Conservation (phyloP, 1,284 basidiomycete genomes). For the Microbotryomycetes sp. region DNA sequence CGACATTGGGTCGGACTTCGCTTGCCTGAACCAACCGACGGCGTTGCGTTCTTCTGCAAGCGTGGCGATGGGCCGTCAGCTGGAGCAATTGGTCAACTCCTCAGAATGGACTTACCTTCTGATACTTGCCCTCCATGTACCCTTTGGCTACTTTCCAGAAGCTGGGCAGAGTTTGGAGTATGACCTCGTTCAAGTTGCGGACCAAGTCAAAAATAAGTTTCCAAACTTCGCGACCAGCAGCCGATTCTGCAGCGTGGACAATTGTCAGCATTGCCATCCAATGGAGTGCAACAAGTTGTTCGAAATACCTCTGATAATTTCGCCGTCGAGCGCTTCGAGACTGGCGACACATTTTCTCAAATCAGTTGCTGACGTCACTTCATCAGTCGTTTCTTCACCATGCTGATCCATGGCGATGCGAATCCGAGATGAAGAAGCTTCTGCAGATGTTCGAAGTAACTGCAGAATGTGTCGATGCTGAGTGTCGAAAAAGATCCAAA, state of each 20-base stretch:
- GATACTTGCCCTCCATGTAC: conserved; percentile 86
- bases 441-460: conserved; percentile 65
- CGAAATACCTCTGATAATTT: conserved; percentile 17
- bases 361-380: conserved; percentile 17
- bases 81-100: conserved; percentile 7
- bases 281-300: neutral
- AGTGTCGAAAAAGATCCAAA: conserved; percentile 89
- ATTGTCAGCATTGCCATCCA: conserved; percentile 25
- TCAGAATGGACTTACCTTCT: conserved; percentile 54
- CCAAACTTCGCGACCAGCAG: conserved; percentile 70
- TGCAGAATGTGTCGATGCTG: conserved; percentile 81
- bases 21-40: conserved; percentile 36
- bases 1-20: conserved; percentile 77
- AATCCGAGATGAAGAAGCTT: conserved; percentile 50
- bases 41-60: conserved; percentile 37
- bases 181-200: conserved; percentile 48
- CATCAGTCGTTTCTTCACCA: conserved; percentile 14
- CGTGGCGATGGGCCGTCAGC: no score
- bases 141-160: conserved; percentile 90
- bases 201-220: conserved; percentile 62
- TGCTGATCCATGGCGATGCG: conserved; percentile 31
- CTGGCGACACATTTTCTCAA: conserved; percentile 14
- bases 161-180: conserved; percentile 62
- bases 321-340: conserved; percentile 25
- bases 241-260: conserved; percentile 48